Base-by-base conservation (phyloP, 1,284 basidiomycete genomes). In the Pyrrhoderma lamaoense region DNA sequence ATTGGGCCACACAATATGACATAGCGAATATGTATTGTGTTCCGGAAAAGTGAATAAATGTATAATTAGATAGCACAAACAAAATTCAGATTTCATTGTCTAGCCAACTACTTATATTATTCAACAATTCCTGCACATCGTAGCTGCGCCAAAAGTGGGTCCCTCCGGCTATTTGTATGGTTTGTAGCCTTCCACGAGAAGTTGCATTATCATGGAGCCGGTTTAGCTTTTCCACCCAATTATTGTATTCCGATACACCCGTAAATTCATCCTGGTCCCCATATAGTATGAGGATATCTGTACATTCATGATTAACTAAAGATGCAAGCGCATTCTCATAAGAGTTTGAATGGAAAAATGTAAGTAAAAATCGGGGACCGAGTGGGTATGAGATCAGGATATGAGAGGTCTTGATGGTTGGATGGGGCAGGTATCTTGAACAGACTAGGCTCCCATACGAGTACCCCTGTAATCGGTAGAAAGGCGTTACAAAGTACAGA, bases 201-300 rank as follows among this genome's bases (percentile, higher is more conserved):
- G 11, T 27, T 3, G 49, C 35, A 23, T 36, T 47, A 8, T 36
- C 42, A 13, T 22, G 19, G 8, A 14, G 7, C 11, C 7, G 38
- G 4, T 31, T 34, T 23, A 55, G 35, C 18, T 47, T 19, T 21
- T 40, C 21, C 14, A 25, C 65, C 87, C 86, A 90, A 3, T 57
- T 52, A 39, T 72, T 68, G 58, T 89, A 89, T 36, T 67, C 75
- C 8, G 63, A 64, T 0, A 62, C 65, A 0, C 71, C 64, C 0
- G 89, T 89, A 60, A 90, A 91, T 49, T 90, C 78, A 60, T 92
- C 89, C 19, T 59, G 59, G 58, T 85, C 79, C 0, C 89, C 88
- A 54, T 76, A 82, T 1, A 89, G 54, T 16, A 86, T 56, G 18
- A 91, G 69, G n/a, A 89, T 65, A 44, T 76, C 62, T 57, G 1